Evolutionary conservation across 1,284 basidiomycete genomes (phyloP), one percentile per base, ranked within the genome.

Genomic region (Moesziomyces sp.): DNA sequence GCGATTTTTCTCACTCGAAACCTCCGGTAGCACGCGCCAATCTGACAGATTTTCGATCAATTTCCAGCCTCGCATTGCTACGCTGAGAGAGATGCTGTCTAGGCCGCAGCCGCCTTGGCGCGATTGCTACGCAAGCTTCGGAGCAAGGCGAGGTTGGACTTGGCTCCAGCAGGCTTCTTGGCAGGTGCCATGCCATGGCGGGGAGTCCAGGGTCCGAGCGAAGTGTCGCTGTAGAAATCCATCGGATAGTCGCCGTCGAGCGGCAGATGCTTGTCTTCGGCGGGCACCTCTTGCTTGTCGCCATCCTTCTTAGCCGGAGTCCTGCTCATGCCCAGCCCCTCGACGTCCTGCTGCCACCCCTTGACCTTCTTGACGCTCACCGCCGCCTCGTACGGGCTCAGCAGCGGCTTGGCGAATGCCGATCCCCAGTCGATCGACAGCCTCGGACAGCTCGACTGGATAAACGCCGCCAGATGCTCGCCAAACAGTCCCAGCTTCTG

Each of bases 371-470:
- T 93, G 0, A 97, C 87, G 5, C 91, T 93, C 3, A 98, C 92
- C 10, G 91, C 91, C 0, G 93, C 91, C 85, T 99, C 97, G 84
- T 98, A 99, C 0, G 96, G 94, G 76, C 91, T 96, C 28, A 99
- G 86, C 47, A 99, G 86, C 0, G 97, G 97, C 30, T 89, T 88
- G 52, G 91, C 87, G 85, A 99, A 99, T 0, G 96, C 96, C 1
- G 66, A 75, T 0, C 83, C 83, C 97, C 97, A 99, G 84, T 99
- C 97, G 67, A 99, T 99, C 8, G 93, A 95, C 52, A 99, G 86
- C 16, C 96, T 89, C 2, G 96, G 96, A 85, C 96, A 98, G 0
- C 93, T 93, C 1, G 96, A 98, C 84, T 98, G 96, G 21, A 98
- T 90, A 81, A 97, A 97, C 0, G 92, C 90, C 5, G 91, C 90